These are phyloP conservation scores for Lathyrus aphaca DNA, from an alignment of 306 rosid species.

Conservation along the genomic window DNA sequence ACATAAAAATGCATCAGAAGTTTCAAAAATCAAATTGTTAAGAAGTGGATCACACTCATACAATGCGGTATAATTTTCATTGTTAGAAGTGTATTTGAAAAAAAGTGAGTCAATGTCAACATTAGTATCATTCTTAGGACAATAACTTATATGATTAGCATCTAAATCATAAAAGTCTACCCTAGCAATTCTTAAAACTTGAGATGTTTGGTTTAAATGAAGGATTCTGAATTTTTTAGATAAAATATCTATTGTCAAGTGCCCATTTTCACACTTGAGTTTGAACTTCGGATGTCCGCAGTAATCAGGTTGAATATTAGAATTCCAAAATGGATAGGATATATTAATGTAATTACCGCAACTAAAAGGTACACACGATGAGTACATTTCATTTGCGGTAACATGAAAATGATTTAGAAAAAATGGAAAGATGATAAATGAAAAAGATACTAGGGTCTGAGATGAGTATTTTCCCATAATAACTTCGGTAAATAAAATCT, in stretches of 20 bases:
- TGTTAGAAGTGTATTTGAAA: slow-evolving; percentile 31
- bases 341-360: slow-evolving; percentile 38
- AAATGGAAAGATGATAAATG: no score
- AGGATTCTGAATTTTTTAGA: slow-evolving; percentile 31
- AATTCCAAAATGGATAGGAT: slow-evolving; percentile 50
- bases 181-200: slow-evolving; percentile 34
- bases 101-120: slow-evolving; percentile 27
- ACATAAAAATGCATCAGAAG: not conserved
- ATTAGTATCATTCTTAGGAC: not conserved
- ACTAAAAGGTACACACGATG: slow-evolving; percentile 35
- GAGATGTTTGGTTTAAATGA: not conserved
- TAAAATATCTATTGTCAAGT: slow-evolving; percentile 28
- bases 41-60: slow-evolving; percentile 25
- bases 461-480: no score
- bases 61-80: slow-evolving; percentile 29
- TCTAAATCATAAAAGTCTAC: slow-evolving; percentile 36
- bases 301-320: slow-evolving; percentile 2
- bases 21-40: no score
- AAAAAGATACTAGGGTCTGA: no score
- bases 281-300: slow-evolving; percentile 44
- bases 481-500: no score
- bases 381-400: not conserved
- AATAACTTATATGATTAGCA: not conserved
- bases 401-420: no score
- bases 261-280: not conserved